Base-by-base conservation (phyloP, 176 grass and related monocot genomes). In the Typha latifolia region DNA sequence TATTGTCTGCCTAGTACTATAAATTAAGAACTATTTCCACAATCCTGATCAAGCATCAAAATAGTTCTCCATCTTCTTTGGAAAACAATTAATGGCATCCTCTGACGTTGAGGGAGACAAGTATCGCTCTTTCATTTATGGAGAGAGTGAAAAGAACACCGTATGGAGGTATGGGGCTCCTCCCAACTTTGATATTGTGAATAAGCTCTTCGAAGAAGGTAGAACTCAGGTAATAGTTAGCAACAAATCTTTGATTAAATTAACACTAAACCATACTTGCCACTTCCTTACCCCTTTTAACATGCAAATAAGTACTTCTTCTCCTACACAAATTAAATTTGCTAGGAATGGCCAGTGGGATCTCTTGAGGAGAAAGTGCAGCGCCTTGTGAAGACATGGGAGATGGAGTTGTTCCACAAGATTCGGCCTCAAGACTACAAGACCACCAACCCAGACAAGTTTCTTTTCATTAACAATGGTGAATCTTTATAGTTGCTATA, bases 351-450 rank as follows among this genome's bases (percentile, higher is more conserved):
- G 90, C 51, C 84, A 0, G 73, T 86, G 69, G 91, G 84, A 13
- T 84, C 84, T 6, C 51, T 82, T 3, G 90, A 95, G 29, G 90
- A 95, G 75, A 78, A 74, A 69, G 90, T 90, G 19, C 86, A 90
- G 57, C 68, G 86, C 5, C 3, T 90, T 76, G 72, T 95, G 61
- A 95, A 95, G 75, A 78, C 81, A 4, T 95, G 73, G 75, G 90
- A 95, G 62, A 95, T 90, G 86, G 90, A 90, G 78, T 6, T 87
- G 0, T 14, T 82, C 15, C 90, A 90, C 78, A 95, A 95, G 71
- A 52, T 48, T 16, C 80, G 81, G 0, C 62, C 81, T 12, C 48
- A 95, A 31, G 86, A 95, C 72, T 84, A 55, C 48, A 95, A 95
- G 72, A 80, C 62, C 20, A 49, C n/a, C 50, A 64, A 82, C 57